Evolutionary conservation across 441 rosid species (phyloP).

Genomic region (Erodium chrysanthum): DNA sequence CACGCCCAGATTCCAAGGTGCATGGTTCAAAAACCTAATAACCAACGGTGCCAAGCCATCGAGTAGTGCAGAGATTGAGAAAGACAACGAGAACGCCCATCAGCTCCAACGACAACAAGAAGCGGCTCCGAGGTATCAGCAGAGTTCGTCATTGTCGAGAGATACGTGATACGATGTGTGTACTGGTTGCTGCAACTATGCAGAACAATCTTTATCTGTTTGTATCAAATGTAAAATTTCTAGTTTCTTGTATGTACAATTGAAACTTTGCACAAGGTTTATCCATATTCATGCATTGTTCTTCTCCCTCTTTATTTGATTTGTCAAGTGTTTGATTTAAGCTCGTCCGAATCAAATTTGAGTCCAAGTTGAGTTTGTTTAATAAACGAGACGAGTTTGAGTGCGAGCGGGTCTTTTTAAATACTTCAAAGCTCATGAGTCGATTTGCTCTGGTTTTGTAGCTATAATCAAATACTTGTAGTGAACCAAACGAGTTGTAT

Average conservation of each 20-base stretch:
- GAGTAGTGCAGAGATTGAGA: conserved; percentile 37
- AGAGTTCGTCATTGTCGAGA: background rate
- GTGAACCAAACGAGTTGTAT: no score
- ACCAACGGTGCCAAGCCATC: conserved; percentile 69
- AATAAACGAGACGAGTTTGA: no score
- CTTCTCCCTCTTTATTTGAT: no score
- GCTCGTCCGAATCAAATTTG: no score
- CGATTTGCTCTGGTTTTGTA: no score
- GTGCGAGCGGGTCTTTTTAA: no score
- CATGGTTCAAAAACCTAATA: conserved; percentile 76
- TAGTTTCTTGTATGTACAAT: background rate
- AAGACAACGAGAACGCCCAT: conserved; percentile 22
- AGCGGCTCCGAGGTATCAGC: conserved; percentile 6
- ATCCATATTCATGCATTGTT: no score
- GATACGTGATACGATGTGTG: no score
- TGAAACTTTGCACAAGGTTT: background rate
- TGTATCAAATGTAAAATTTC: background rate
- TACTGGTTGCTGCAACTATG: background rate
- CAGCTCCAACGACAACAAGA: conserved; percentile 22
- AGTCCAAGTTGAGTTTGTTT: no score
- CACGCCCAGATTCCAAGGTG: conserved; percentile 45
- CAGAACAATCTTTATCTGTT: background rate
- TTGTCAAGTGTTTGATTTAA: no score
- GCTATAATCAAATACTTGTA: no score
- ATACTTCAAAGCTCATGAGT: no score